Base-by-base conservation (phyloP, 2,329 filamentous ascomycete genomes). In the Curvularia lunata region DNA sequence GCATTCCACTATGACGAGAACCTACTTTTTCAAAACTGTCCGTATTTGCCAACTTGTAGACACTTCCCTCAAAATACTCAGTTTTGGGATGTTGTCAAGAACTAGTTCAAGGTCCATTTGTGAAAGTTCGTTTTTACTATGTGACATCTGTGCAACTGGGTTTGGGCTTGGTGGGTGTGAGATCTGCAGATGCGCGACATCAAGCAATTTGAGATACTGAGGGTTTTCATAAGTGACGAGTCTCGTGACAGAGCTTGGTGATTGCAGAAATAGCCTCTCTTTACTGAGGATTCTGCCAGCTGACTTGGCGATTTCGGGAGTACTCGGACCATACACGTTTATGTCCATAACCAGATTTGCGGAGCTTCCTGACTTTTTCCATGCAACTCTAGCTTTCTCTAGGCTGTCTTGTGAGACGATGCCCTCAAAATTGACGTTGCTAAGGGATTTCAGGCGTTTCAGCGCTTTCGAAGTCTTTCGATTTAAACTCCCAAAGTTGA, bases 201-300 rank as follows among this genome's bases (percentile, higher is more conserved):
- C 49, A 19, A 54, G 56, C 7, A 62, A 32, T 34, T 37, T 47
- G 5, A 62, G 41, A 38, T 52, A 57, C 21, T 62, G 59, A 10
- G 53, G 59, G 25, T 62, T 62, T 18, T 52, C 50, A 43, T 63
- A 56, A 13, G 21, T 16, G 5, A 56, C 10, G 8, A 19, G 42
- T 9, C 42, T 27, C 5, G 32, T 34, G 12, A 52, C 42, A 5
- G n/a, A 28, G 18, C 23, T 25, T 21, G 54, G 57, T 1, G 19
- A 7, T 23, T 60, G 57, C 8, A 60, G 30, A 13, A 60, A 60
- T 12, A 57, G n/a, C 5, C 32, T 48, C 5, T 19, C 19, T 3
- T 37, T 37, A 18, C 46, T 37, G 30, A 48, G 46, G 12, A 37
- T 28, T 48, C 19, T 48, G 10, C 46, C 30, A 23, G 28, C 46